Percentiles rank a stretch among this genome's conserved stretches.
phyloP scores from a whole-genome alignment of 768 basidiomycete genomes.

The Kwoniella sp. region DNA sequence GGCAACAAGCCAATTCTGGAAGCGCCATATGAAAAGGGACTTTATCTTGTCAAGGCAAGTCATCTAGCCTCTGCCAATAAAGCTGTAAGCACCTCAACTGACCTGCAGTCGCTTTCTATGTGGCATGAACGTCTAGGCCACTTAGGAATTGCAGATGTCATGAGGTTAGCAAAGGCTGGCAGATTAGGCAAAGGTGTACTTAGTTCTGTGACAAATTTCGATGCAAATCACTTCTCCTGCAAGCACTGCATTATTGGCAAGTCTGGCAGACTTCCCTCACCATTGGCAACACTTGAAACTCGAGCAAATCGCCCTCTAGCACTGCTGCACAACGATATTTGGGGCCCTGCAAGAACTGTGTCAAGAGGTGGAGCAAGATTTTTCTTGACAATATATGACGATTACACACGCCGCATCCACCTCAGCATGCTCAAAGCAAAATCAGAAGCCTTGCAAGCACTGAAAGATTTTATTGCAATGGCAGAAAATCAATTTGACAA shows the following conservation, averaged over 20 bases:
- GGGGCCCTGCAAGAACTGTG: neutral
- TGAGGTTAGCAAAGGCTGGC: conserved; percentile 6
- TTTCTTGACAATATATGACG: conserved; percentile 5
- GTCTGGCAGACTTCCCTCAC: conserved; percentile 4
- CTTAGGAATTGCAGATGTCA: conserved; percentile 3
- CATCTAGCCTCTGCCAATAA: conserved; percentile 1
- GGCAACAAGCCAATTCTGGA: neutral
- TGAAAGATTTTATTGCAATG: conserved; percentile 3
- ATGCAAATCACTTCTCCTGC: neutral
- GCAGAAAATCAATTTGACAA: conserved; percentile 10
- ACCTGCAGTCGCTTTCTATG: neutral
- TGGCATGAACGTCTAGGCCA: conserved; percentile 6
- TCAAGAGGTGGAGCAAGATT: conserved; percentile 4
- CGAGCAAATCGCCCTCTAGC: neutral
- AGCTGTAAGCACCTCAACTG: conserved; percentile 4
- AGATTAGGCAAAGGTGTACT: conserved; percentile 7
- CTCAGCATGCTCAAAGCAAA: conserved; percentile 6
- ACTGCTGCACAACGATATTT: conserved; percentile 1
- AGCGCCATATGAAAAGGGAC: conserved; percentile 1
- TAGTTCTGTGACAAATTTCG: neutral
- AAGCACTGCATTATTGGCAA: conserved; percentile 4
- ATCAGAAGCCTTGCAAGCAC: neutral
- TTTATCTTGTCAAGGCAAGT: conserved; percentile 11
- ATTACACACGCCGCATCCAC: conserved; percentile 2
- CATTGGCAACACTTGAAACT: neutral